Base-by-base conservation (phyloP, 495 filamentous ascomycete species). In the Penicillium coffeae region DNA sequence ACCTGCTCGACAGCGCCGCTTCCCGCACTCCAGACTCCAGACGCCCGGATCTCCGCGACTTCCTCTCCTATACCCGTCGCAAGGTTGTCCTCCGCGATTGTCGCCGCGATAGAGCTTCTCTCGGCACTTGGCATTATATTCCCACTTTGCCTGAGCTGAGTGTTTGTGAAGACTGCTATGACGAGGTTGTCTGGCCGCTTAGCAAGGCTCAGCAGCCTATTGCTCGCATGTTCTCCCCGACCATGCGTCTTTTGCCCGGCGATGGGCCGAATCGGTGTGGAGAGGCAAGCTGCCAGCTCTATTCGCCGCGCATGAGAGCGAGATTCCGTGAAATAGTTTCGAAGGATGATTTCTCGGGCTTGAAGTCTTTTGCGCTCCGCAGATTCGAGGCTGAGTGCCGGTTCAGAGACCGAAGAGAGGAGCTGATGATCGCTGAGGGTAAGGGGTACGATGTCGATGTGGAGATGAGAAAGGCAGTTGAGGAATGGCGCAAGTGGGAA, bases 141-240 rank as follows among this genome's bases (percentile, higher is more conserved):
- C 77, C 82, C 1, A 56, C 69, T 10, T 63, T 87, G 1, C 82
- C 82, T 16, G 80, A 85, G 38, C 73, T 88, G 51, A 84, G 81
- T 4, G 77, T 85, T 39, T 88, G 85, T 66, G 78, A 83, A 52
- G 81, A 85, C 60, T 88, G 88, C 66, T 91, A 84, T 62, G 76
- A 81, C 9, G 75, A 80, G 3, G 77, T 86, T 1, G 78, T 91
- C 8, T 80, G 77, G 73, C 88, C 87, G 2, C 65, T 81, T 16
- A 72, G 80, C 9, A 65, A 76, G 30, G 60, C 69, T 1, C 62
- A 71, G 20, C 69, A 70, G 25, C 65, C 75, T 0, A 65, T 90
- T 16, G 81, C 86, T 0, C 64, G 71, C 1, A 72, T 75, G 48
- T 83, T 90, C 56, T 75, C 67, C 13, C 61, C 63, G 3, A 63